Percentiles rank a stretch among this genome's conserved stretches.
These are phyloP conservation scores for Phaeotremella fagi DNA, from an alignment of 768 basidiomycete genomes.

Conservation along the genomic window DNA sequence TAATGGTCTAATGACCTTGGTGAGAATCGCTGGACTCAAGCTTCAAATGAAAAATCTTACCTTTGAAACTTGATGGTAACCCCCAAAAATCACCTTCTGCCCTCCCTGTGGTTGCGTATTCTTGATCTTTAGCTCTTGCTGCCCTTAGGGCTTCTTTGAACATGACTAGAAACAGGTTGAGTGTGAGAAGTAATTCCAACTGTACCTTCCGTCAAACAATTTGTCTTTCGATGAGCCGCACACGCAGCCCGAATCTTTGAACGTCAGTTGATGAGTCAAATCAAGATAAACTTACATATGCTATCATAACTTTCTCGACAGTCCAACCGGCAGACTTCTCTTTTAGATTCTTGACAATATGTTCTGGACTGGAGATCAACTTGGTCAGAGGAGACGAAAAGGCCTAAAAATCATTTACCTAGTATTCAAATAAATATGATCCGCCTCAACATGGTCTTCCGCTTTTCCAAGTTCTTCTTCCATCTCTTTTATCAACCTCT, in stretches of 20 bases:
- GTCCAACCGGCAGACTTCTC: slow-evolving; percentile 37
- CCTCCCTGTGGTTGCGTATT: slow-evolving; percentile 58
- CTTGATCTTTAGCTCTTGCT: slow-evolving; percentile 63
- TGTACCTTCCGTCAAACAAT: slow-evolving; percentile 74
- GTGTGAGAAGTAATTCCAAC: background rate
- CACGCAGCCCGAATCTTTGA: slow-evolving; percentile 52
- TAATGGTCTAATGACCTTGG: slow-evolving; percentile 54
- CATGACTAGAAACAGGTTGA: slow-evolving; percentile 55
- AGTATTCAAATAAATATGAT: background rate
- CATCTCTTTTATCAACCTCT: slow-evolving; percentile 19
- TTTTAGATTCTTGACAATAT: slow-evolving; percentile 36
- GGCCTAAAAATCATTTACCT: background rate
- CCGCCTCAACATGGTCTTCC: slow-evolving; percentile 30
- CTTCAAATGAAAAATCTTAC: no score
- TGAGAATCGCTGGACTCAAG: no score
- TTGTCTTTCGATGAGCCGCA: slow-evolving; percentile 62
- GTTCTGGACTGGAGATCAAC: slow-evolving; percentile 7
- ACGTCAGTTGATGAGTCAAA: background rate
- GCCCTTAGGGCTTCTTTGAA: slow-evolving; percentile 63
- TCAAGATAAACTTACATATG: slow-evolving; percentile 25
- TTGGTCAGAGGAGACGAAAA: background rate
- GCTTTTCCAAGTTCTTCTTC: slow-evolving; percentile 22
- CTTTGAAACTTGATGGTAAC: slow-evolving; percentile 74
- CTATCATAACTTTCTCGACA: slow-evolving; percentile 51
- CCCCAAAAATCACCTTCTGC: slow-evolving; percentile 72